These are phyloP conservation scores for Malus orientalis DNA, from an alignment of 306 rosid species.

Conservation along the genomic window DNA sequence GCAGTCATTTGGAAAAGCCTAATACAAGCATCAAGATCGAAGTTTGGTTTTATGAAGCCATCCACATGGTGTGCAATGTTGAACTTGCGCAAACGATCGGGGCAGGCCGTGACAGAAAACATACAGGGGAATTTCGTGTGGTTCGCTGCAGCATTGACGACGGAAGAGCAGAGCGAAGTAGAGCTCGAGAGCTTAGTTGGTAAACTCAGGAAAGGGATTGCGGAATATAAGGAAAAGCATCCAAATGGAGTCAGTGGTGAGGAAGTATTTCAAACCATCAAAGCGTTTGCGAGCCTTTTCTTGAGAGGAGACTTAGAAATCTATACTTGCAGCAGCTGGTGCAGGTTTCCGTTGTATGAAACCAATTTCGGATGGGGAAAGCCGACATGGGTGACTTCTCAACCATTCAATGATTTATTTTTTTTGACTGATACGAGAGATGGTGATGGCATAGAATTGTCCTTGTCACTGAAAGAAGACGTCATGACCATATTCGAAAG, in stretches of 20 bases:
- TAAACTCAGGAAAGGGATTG: neutral
- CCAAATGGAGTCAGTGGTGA: neutral
- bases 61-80: neutral
- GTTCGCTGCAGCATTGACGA: neutral
- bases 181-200: neutral
- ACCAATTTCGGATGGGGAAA: neutral
- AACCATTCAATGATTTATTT: neutral
- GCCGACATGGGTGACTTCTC: neutral
- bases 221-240: neutral
- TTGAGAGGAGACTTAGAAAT: neutral
- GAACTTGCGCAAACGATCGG: neutral
- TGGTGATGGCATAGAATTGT: neutral
- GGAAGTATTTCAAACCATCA: neutral
- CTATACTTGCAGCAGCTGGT: neutral
- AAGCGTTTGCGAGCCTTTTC: neutral
- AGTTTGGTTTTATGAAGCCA: neutral
- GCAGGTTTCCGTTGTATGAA: neutral
- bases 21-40: neutral
- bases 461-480: neutral
- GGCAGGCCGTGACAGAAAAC: neutral
- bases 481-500: neutral
- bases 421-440: neutral
- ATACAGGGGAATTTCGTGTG: neutral
- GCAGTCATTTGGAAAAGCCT: slow-evolving; percentile 7
- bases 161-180: neutral